A percentile compares a stretch with the other conserved stretches of the same genome.
phyloP scores from a whole-genome alignment of 2,329 filamentous ascomycete genomes.

The Karstenula rhodostoma region DNA sequence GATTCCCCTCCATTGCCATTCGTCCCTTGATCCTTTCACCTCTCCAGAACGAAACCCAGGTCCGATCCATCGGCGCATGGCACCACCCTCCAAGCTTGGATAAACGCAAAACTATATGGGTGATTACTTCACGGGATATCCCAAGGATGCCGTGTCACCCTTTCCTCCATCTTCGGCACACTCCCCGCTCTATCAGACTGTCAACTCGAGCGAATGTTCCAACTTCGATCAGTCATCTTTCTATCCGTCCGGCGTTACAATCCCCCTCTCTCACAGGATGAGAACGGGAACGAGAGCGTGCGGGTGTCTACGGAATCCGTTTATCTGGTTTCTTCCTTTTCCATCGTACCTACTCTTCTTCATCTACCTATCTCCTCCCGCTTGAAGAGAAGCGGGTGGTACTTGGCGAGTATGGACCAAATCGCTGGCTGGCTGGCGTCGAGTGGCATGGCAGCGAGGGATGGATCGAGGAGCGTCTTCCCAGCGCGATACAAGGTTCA shows the following conservation, averaged over 20 bases:
- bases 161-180: not conserved
- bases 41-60: not conserved
- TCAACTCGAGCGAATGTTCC: not conserved
- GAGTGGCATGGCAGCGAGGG: not conserved
- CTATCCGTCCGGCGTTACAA: not conserved
- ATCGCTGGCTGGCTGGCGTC: conserved; percentile 3
- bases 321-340: too few species aligned
- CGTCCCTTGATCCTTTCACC: not conserved
- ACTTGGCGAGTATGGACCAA: not conserved
- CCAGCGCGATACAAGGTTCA: not conserved
- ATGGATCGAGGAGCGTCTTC: not conserved
- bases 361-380: too few species aligned
- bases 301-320: not conserved
- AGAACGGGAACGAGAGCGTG: not conserved
- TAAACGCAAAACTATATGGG: not conserved
- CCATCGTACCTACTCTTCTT: too few species aligned
- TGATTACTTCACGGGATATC: not conserved
- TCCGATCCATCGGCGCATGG: not conserved
- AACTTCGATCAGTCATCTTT: not conserved
- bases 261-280: not conserved
- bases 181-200: not conserved
- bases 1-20: conserved; percentile 1
- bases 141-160: too few species aligned
- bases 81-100: not conserved
- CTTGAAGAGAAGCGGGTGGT: not conserved